These are phyloP conservation scores for Polysphondylium violaceum DNA, from an alignment of 78 protist species.

Conservation along the genomic window DNA sequence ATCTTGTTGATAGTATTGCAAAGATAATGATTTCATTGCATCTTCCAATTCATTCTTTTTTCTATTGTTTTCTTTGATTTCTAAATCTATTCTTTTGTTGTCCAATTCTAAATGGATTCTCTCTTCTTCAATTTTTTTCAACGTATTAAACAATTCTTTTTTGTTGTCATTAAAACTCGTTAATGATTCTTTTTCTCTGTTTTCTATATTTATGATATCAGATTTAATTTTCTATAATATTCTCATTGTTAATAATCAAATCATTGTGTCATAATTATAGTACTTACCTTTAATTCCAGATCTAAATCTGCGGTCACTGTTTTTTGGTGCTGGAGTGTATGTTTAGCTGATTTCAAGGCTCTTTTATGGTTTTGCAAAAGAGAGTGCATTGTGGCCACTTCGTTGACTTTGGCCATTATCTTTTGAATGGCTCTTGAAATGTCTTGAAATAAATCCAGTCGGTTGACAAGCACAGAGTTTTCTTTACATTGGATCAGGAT, in stretches of 20 bases:
- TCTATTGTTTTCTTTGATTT: no score
- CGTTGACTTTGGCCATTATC: background rate
- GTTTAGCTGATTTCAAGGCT: background rate
- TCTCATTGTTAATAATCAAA: background rate
- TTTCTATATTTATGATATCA: background rate
- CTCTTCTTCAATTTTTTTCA: background rate
- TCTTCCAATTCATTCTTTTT: background rate
- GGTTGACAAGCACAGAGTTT: background rate
- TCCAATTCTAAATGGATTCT: background rate
- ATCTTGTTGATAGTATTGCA: background rate
- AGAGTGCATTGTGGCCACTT: background rate
- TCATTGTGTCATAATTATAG: background rate
- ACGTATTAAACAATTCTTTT: background rate
- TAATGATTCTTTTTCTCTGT: constrained; percentile 3
- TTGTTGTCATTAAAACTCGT: background rate
- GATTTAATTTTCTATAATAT: background rate
- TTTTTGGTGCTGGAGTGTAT: background rate
- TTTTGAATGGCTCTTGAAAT: background rate
- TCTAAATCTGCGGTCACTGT: background rate
- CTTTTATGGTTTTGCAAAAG: background rate
- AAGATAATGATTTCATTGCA: background rate
- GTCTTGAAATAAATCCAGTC: background rate
- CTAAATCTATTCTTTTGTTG: background rate
- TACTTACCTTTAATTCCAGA: background rate
- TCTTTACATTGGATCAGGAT: background rate